phyloP scores from a whole-genome alignment of 2,329 filamentous ascomycete species.

The Lachnellula hyalina region DNA sequence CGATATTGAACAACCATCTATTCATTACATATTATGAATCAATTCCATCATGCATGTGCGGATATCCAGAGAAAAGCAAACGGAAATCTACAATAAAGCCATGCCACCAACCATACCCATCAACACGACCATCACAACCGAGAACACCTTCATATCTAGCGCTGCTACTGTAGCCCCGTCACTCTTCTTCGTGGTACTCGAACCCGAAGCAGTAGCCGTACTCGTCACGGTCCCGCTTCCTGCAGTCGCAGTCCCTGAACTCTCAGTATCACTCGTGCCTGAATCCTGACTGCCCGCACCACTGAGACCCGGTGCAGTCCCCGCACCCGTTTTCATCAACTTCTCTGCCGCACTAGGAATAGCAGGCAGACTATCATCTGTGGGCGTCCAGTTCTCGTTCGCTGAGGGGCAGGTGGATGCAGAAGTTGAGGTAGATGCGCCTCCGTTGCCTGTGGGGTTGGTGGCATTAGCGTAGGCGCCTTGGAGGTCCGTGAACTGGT shows the following conservation, averaged over 20 bases:
- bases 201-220: constrained; percentile 8
- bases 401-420: constrained; percentile 41
- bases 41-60: not conserved
- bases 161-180: not conserved
- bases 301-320: constrained; percentile 38
- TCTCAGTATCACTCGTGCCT: constrained; percentile 12
- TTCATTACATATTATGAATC: no score
- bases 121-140: not conserved
- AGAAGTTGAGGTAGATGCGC: constrained; percentile 35
- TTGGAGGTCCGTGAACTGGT: constrained; percentile 46
- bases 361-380: constrained; percentile 40
- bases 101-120: not conserved
- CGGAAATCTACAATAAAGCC: not conserved
- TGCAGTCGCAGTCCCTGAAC: constrained; percentile 25
- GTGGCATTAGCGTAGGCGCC: constrained; percentile 38
- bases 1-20: no score
- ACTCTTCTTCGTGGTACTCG: constrained; percentile 3
- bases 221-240: constrained; percentile 24
- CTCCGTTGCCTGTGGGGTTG: constrained; percentile 46
- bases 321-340: constrained; percentile 45
- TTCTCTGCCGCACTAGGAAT: constrained; percentile 39
- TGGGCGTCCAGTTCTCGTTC: constrained; percentile 44
- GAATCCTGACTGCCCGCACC: constrained; percentile 28
- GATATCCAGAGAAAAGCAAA: not conserved
- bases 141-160: not conserved